Evolutionary conservation across 305 asterid species (phyloP), one percentile per base, ranked within the genome.

Genomic region (Plantago lanceolata): DNA sequence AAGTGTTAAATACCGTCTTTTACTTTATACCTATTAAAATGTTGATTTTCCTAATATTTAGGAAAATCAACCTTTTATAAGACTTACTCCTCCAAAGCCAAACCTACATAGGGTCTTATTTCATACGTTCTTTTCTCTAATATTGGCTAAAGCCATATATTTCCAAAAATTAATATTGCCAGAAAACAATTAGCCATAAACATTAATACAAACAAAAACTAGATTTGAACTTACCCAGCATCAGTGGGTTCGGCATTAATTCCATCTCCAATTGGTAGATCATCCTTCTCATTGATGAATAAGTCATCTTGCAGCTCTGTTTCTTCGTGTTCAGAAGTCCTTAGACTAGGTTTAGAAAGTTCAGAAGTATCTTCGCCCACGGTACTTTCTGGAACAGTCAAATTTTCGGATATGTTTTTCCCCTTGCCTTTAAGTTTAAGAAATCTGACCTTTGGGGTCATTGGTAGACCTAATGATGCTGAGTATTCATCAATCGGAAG

Each of bases 401-500:
- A 66, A 40, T 82, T 85, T 73, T 79, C 80, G 17, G 84, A 76
- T 35, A 61, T 63, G 37, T 76, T 84, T 76, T 86, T 73, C 21
- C 82, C 96, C 84, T 81, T 85, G 56, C 56, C 70, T 63, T 80
- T 89, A 67, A 78, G 87, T 63, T 88, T 88, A 31, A 88, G 76
- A 76, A 86, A 86, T 43, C 96, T 87, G 67, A 94, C 73, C 71
- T 85, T 87, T 48, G 99, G 99, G 66, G 96, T 88, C 95, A 88
- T 78, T 37, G 99, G 97, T 67, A 94, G 96, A 69, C 99, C 99
- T 61, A 90, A 71, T 59, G 99, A 94, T 72, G 96, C 96, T 65
- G 95, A 72, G 69, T 44, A 90, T 43, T 84, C 96, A 45, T 85
- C 97, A 64, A 88, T 70, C 0, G 95, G 87, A 65, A 90, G 96